Evolutionary conservation across 225 moss, liverwort and hornwort species (phyloP).

Genomic region (Neckera pumila): DNA sequence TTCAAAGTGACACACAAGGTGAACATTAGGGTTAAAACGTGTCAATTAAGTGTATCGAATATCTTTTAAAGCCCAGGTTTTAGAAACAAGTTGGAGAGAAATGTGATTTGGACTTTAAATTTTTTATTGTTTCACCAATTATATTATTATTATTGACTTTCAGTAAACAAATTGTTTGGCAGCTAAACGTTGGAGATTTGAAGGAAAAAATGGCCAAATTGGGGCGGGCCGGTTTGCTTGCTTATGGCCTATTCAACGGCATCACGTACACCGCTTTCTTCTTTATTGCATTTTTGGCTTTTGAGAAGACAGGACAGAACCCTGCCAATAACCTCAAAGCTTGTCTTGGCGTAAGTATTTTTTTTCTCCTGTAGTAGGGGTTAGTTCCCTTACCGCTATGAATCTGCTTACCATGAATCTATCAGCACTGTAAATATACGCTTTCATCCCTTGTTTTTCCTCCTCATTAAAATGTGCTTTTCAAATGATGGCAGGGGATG

Average conservation of each 20-base stretch:
- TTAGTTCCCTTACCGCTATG: background rate
- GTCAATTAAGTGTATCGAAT: background rate
- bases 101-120: background rate
- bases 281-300: slow-evolving; percentile 73
- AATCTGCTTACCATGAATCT: background rate
- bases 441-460: background rate
- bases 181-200: slow-evolving; percentile 49
- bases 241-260: slow-evolving; percentile 82
- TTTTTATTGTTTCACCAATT: background rate
- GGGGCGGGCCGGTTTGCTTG: slow-evolving; percentile 86
- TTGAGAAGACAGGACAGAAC: slow-evolving; percentile 90
- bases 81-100: background rate
- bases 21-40: background rate
- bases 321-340: slow-evolving; percentile 79
- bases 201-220: slow-evolving; percentile 69
- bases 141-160: background rate
- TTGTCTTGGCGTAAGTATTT: slow-evolving; percentile 56
- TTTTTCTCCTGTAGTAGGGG: background rate
- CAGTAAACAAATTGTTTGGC: background rate
- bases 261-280: slow-evolving; percentile 91
- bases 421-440: background rate
- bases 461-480: background rate
- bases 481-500: slow-evolving; percentile 38
- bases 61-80: background rate
- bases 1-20: background rate